Evolutionary conservation across 768 basidiomycete genomes (phyloP), one percentile per base, ranked within the genome.

Genomic region (Suillus weaverae): DNA sequence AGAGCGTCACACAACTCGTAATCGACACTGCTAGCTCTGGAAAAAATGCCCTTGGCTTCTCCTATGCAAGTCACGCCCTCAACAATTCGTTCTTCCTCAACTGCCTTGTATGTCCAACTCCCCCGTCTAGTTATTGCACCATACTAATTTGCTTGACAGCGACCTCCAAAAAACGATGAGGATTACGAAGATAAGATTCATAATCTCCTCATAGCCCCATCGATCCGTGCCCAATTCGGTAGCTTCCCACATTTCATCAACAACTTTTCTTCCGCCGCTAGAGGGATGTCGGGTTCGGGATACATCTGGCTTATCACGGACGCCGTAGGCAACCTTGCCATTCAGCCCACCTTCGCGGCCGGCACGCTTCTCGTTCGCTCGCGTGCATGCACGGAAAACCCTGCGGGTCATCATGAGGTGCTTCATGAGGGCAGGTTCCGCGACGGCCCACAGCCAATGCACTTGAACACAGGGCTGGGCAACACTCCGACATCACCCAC

Each of bases 41-140:
- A 50, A 79, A 84, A 30, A 78, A 86, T 61, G 83, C 87, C 1
- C 77, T 96, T 61, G 86, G 87, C 32, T 99, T 95, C 78, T 97
- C 92, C 77, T 95, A 96, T 72, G 95, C 96, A 4, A 91, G 91
- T 67, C 85, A 94, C 55, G 93, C 97, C 6, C 80, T 98, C 66
- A 99, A 99, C 80, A 99, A 97, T 76, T 88, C 89, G 70, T 99
- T 94, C 84, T 99, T 99, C 83, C 84, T 99, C 35, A 85, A 92
- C 68, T 83, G 83, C 64, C 82, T 99, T 44, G 97, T 98, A 74
- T 60, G 94, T 83, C 35, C 46, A 32, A 26, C 32, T 59, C 60
- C 43, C 18, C 6, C 20, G 30, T 3, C 18, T 43, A 14, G 9
- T 38, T 39, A 38, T 38, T 41, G 22, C 48, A 35, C 39, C 30